Percentiles rank a stretch among this genome's conserved stretches.
phyloP scores from a whole-genome alignment of 148 eudicot genomes.

The Vaccinium myrtillus region DNA sequence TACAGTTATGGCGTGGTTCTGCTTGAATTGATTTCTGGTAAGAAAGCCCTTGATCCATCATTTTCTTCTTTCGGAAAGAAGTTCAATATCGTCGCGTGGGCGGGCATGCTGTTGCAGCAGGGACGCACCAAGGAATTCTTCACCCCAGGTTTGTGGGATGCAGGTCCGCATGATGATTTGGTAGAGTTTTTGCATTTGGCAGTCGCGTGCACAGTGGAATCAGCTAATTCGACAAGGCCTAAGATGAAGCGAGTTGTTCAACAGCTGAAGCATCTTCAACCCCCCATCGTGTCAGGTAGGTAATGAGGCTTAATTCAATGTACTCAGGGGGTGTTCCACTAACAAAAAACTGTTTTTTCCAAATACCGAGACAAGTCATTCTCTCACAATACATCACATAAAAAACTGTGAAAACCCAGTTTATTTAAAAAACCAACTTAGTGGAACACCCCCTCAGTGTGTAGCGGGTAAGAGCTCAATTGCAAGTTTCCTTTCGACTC shows the following conservation, averaged over 20 bases:
- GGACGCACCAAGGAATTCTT: slow-evolving; percentile 55
- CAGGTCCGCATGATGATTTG: slow-evolving; percentile 55
- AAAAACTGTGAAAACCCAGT: too few relatives aligned
- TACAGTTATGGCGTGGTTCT: slow-evolving; percentile 55
- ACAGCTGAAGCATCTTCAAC: slow-evolving; percentile 48
- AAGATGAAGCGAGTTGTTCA: slow-evolving; percentile 53
- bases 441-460: too few relatives aligned
- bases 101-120: slow-evolving; percentile 45
- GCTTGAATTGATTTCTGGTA: slow-evolving; percentile 50
- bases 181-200: slow-evolving; percentile 53
- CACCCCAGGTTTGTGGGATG: slow-evolving; percentile 49
- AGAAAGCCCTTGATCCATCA: slow-evolving; percentile 47
- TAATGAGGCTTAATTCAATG: neutral
- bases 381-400: too few relatives aligned
- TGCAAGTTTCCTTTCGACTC: too few relatives aligned
- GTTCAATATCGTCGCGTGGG: slow-evolving; percentile 50
- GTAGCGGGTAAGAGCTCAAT: too few relatives aligned
- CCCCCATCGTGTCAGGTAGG: slow-evolving; percentile 22
- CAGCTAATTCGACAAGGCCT: slow-evolving; percentile 47
- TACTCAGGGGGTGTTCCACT: too few relatives aligned
- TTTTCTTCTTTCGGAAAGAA: slow-evolving; percentile 47
- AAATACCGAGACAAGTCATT: too few relatives aligned
- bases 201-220: slow-evolving; percentile 45
- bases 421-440: too few relatives aligned
- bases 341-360: too few relatives aligned